Evolutionary conservation across 257 asterid species (phyloP).

Genomic region (Misopates orontium): DNA sequence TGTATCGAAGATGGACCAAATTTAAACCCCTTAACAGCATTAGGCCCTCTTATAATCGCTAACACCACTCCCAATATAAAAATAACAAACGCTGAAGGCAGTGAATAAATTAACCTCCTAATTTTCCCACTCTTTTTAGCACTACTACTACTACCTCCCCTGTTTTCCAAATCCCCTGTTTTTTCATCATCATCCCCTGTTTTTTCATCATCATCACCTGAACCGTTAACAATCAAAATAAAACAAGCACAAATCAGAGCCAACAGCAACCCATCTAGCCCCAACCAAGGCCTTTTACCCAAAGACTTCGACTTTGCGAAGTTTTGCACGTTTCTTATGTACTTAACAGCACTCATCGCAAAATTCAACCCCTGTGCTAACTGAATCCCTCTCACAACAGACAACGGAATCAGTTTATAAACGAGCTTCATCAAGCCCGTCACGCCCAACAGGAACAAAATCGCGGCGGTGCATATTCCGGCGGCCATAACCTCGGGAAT

Average conservation of each 20-base stretch:
- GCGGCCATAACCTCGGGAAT: slow-evolving; percentile 84
- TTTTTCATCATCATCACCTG: slow-evolving; percentile 38
- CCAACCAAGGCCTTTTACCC: slow-evolving; percentile 63
- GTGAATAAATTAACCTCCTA: slow-evolving; percentile 35
- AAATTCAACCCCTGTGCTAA: slow-evolving; percentile 72
- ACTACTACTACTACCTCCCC: neutral
- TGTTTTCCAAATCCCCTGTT: neutral
- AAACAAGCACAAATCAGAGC: slow-evolving; percentile 62
- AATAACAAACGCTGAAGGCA: slow-evolving; percentile 67
- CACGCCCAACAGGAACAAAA: slow-evolving; percentile 50
- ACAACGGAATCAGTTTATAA: slow-evolving; percentile 55
- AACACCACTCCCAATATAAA: slow-evolving; percentile 55
- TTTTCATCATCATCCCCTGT: neutral
- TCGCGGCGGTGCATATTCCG: slow-evolving; percentile 68
- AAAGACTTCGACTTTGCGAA: slow-evolving; percentile 53
- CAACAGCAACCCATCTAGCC: slow-evolving; percentile 66
- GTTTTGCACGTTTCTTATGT: slow-evolving; percentile 47
- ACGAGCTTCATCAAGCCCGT: slow-evolving; percentile 67
- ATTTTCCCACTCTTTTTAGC: slow-evolving; percentile 17
- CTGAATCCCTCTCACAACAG: slow-evolving; percentile 79
- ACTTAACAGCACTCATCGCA: slow-evolving; percentile 73
- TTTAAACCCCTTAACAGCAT: slow-evolving; percentile 44
- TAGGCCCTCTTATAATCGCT: slow-evolving; percentile 64
- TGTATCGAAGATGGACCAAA: slow-evolving; percentile 63
- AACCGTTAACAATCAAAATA: slow-evolving; percentile 53